These are phyloP conservation scores for Pseudocercospora crystallina DNA, from an alignment of 2,329 filamentous ascomycete genomes.

Conservation along the genomic window DNA sequence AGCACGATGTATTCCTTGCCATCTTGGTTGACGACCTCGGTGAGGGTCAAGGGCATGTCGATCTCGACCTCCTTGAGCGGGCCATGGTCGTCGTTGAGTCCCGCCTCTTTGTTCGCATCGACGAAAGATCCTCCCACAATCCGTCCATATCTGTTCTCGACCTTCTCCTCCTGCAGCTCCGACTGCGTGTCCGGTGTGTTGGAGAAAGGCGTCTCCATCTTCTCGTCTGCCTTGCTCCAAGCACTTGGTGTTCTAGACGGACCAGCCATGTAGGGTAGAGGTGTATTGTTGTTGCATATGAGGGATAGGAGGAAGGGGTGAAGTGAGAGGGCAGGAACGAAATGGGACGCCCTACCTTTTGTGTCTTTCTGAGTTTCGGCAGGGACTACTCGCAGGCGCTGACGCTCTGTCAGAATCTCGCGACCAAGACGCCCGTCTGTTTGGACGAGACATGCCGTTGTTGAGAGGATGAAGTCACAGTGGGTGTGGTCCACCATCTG, in stretches of 20 bases:
- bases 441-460: constrained; percentile 8
- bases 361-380: constrained; percentile 8
- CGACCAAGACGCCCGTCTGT: constrained; percentile 14
- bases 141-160: constrained; percentile 31
- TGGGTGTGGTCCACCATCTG: constrained; percentile 21
- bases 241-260: constrained; percentile 24
- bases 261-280: constrained; percentile 8
- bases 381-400: neutral
- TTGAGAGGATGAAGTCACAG: constrained; percentile 25
- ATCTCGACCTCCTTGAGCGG: constrained; percentile 46
- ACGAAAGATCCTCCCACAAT: constrained; percentile 43
- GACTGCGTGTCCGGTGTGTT: constrained; percentile 27
- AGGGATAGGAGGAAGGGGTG: neutral
- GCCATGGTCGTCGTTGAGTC: constrained; percentile 36
- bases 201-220: constrained; percentile 21
- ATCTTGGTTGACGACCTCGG: constrained; percentile 43
- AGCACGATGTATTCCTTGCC: constrained; percentile 49
- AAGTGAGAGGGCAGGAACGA: constrained; percentile 2
- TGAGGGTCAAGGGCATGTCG: constrained; percentile 52
- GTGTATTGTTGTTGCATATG: neutral
- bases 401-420: constrained; percentile 1
- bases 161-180: constrained; percentile 22
- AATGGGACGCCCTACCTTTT: constrained; percentile 23
- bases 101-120: constrained; percentile 33
- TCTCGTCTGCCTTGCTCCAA: constrained; percentile 24